A percentile compares a stretch with the other conserved stretches of the same genome.
Conservation (phyloP, 768 basidiomycete species). For the Exsudoporus frostii region DNA sequence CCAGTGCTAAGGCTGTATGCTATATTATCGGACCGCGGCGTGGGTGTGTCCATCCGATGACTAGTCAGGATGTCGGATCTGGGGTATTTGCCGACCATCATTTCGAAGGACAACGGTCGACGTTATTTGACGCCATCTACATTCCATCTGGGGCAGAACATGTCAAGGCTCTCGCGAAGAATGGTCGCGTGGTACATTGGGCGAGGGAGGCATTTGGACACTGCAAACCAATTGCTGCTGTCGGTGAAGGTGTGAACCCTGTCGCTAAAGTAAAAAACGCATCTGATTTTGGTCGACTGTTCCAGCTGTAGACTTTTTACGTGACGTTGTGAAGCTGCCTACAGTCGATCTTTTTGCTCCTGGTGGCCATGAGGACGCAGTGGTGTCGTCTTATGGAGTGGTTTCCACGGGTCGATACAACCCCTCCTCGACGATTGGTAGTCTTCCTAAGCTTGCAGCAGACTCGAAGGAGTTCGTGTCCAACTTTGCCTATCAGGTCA, state of each 20-base stretch:
- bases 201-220: conserved; percentile 84
- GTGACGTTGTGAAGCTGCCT: conserved; percentile 44
- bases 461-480: conserved; percentile 52
- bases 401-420: conserved; percentile 58
- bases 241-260: conserved; percentile 51
- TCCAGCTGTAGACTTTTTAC: conserved; percentile 48
- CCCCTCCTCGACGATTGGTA: conserved; percentile 34
- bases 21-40: conserved; percentile 71
- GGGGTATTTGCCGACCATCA: conserved; percentile 61
- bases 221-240: conserved; percentile 76
- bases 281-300: neutral
- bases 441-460: conserved; percentile 41
- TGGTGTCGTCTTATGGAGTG: conserved; percentile 58
- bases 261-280: neutral
- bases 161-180: conserved; percentile 51
- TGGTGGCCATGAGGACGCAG: conserved; percentile 30
- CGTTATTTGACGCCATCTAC: conserved; percentile 78
- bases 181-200: conserved; percentile 78
- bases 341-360: conserved; percentile 41
- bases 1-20: conserved; percentile 52
- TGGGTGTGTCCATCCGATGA: conserved; percentile 39
- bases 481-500: conserved; percentile 60
- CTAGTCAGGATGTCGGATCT: conserved; percentile 25
- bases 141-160: conserved; percentile 70
- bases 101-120: conserved; percentile 77